A percentile compares a stretch with the other conserved stretches of the same genome.
These are phyloP conservation scores for Chrysoporthe austroafricana DNA, from an alignment of 2,329 filamentous ascomycete species.

Conservation along the genomic window DNA sequence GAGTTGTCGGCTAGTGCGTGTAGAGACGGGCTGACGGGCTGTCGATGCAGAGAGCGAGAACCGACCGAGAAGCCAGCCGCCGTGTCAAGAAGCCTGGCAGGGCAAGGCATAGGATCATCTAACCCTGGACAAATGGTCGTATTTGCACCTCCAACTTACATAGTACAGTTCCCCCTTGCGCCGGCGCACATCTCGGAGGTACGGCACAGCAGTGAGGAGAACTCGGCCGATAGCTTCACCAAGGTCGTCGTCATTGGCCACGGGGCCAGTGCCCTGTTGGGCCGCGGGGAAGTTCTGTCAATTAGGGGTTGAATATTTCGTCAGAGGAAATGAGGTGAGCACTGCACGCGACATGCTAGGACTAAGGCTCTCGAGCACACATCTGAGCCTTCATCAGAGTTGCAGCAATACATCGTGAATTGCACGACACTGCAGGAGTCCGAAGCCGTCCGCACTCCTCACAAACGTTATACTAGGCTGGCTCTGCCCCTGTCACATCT, in stretches of 20 bases:
- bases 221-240: not conserved
- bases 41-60: not conserved
- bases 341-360: not conserved
- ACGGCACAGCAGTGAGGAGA: constrained; percentile 10
- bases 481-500: not conserved
- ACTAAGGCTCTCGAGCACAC: not conserved
- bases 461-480: not conserved
- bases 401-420: not conserved
- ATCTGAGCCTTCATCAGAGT: not conserved
- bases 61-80: not conserved
- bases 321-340: not conserved
- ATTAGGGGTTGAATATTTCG: not conserved
- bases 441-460: not conserved
- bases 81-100: not conserved
- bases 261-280: not conserved
- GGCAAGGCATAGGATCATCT: not conserved
- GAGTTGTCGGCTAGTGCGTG: not conserved
- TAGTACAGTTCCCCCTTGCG: not conserved
- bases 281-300: not conserved
- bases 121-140: not conserved
- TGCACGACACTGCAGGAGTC: not conserved
- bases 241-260: not conserved
- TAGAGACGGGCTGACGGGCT: not conserved
- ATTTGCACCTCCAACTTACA: not conserved
- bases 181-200: not conserved